A percentile compares a stretch with the other conserved stretches of the same genome.
Conservation (phyloP, 2,329 filamentous ascomycete genomes). For the Ciborinia camelliae region DNA sequence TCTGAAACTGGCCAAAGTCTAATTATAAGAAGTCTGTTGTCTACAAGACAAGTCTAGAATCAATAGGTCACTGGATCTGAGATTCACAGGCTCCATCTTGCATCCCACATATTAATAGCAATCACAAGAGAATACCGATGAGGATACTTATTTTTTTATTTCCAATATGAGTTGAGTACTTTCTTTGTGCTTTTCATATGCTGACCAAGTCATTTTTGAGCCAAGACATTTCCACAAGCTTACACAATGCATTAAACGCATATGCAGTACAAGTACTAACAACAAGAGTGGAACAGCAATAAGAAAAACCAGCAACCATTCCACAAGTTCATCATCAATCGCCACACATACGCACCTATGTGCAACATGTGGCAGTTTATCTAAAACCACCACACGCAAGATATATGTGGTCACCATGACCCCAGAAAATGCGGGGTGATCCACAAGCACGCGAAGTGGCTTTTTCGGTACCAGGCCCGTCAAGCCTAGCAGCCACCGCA, state of each 20-base stretch:
- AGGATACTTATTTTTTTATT: background rate
- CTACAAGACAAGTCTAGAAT: background rate
- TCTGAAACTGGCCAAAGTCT: background rate
- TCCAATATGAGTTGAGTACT: background rate
- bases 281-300: background rate
- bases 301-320: background rate
- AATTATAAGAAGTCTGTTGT: background rate
- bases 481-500: background rate
- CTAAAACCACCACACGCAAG: too few species aligned
- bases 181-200: background rate
- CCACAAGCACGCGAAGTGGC: background rate
- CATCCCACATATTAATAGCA: background rate
- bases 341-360: background rate
- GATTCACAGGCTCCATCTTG: background rate
- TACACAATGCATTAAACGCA: background rate
- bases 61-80: background rate
- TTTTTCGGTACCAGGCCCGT: constrained; percentile 8
- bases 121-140: background rate
- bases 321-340: background rate
- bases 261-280: background rate
- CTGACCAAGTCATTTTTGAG: background rate
- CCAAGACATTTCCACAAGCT: background rate
- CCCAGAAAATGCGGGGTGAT: constrained; percentile 1
- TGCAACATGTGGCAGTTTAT: background rate
- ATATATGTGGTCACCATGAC: background rate